Evolutionary conservation across 2,329 filamentous ascomycete genomes (phyloP), one percentile per base, ranked within the genome.

Genomic region (Ascochyta rabiei): DNA sequence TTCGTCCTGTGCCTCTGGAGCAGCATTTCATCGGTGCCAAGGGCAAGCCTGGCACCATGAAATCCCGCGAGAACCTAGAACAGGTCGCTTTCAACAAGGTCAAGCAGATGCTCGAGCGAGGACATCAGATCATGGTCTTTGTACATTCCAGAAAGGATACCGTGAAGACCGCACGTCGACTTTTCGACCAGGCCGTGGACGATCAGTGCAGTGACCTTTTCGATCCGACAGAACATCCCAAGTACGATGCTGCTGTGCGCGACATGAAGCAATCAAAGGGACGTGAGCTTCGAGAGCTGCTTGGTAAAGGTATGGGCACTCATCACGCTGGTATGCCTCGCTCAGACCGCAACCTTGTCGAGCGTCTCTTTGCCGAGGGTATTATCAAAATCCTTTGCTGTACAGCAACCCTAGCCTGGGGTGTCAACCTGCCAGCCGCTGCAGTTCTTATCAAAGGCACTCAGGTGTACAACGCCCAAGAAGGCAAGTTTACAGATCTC

Each of bases 61-160:
- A 87, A 56, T 93, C 90, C 8, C 87, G 90, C 53, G 93, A 97
- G 33, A 98, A 98, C 62, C 80, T 99, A 24, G 95, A 99, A 64
- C 83, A 83, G 21, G 87, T 91, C 2, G 87, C 91, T 0, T 99
- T 96, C 70, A 93, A 98, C 63, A 99, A 99, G 72, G 92, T 97
- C 41, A 89, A 87, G 63, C 89, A 95, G 47, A 97, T 99, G 93
- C 81, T 99, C 3, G 86, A 92, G 70, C 81, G 82, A 54, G 93
- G 90, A n/a, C 95, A 99, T 68, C 95, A 99, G 74, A 85, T 99
- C 62, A 99, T 99, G 96, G 93, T 99, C 0, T 99, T 99, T 74
- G 96, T 99, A 10, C 96, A 99, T 74, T 97, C 93, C 1, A 85
- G 95, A 23, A 93, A 96, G 71, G 96, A 99, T 66, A 99, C 96